A percentile compares a stretch with the other conserved stretches of the same genome.
Evolutionary conservation across 139 green algal genomes (phyloP).

Genomic region (Closterium sp.): DNA sequence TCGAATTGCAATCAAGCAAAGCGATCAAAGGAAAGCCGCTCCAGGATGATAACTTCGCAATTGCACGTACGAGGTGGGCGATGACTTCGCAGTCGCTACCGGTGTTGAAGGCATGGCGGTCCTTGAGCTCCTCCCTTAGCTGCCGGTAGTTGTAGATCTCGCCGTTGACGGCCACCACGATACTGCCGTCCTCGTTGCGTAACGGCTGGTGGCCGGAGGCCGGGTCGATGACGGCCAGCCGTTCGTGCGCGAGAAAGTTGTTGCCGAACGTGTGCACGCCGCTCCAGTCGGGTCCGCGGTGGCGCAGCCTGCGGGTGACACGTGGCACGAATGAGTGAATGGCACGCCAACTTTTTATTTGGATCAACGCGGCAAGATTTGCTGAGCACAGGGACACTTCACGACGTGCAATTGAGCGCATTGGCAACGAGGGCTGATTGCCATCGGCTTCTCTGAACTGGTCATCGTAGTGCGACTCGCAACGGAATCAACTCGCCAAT

Average conservation of each 20-base stretch:
- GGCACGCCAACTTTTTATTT: neutral
- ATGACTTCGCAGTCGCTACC: slow-evolving; percentile 69
- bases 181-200: slow-evolving; percentile 58
- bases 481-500: no score
- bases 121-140: slow-evolving; percentile 54
- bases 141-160: slow-evolving; percentile 85
- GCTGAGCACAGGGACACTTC: no score
- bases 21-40: no score
- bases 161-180: slow-evolving; percentile 66
- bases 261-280: slow-evolving; percentile 32
- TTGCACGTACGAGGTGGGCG: slow-evolving; percentile 63
- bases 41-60: no score
- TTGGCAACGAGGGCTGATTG: no score
- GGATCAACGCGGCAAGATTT: no score
- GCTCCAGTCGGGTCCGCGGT: slow-evolving; percentile 80
- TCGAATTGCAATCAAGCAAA: no score
- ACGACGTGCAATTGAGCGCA: no score
- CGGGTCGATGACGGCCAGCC: slow-evolving; percentile 76
- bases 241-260: slow-evolving; percentile 78
- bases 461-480: no score
- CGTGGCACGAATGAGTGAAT: neutral
- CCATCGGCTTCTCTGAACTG: no score
- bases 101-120: slow-evolving; percentile 51
- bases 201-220: slow-evolving; percentile 66
- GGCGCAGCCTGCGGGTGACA: slow-evolving; percentile 48